A percentile compares a stretch with the other conserved stretches of the same genome.
phyloP scores from a whole-genome alignment of 2,329 filamentous ascomycete genomes.

The Fusarium poae region DNA sequence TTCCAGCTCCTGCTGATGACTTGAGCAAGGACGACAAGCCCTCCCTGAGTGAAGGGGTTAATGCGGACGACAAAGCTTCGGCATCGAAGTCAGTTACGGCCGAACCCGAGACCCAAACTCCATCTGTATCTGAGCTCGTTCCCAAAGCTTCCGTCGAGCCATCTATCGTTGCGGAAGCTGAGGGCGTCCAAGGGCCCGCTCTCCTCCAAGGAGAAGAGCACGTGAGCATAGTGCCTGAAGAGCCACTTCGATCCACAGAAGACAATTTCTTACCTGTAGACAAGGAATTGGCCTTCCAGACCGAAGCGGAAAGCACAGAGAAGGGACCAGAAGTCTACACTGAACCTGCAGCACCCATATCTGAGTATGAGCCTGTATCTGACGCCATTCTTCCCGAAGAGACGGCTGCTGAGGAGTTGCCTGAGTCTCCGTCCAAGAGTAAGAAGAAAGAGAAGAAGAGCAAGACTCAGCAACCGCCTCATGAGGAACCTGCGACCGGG shows the following conservation, averaged over 20 bases:
- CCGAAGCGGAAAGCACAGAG: not conserved
- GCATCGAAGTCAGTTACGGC: not conserved
- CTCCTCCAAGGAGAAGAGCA: conserved; percentile 1
- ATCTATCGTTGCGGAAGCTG: not conserved
- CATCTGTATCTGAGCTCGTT: not conserved
- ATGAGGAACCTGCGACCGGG: conserved; percentile 14
- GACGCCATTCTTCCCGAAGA: conserved; percentile 19
- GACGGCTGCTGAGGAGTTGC: conserved; percentile 6
- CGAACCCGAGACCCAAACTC: conserved; percentile 4
- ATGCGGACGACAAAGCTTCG: conserved; percentile 3
- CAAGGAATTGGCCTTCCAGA: not conserved
- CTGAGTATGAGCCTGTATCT: conserved; percentile 28
- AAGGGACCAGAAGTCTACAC: not conserved
- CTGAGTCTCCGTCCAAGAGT: conserved; percentile 32
- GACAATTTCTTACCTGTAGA: conserved; percentile 1
- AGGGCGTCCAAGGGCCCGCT: conserved; percentile 7
- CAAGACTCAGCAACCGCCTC: conserved; percentile 23
- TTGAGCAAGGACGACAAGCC: conserved; percentile 1
- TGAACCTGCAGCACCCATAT: conserved; percentile 15
- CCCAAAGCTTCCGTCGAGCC: not conserved
- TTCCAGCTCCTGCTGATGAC: not conserved
- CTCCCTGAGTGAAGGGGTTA: conserved; percentile 2
- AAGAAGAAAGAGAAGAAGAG: conserved; percentile 49
- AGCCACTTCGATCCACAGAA: conserved; percentile 7
- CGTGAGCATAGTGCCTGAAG: conserved; percentile 2